These are phyloP conservation scores for Cryptosporidium sp. DNA, from an alignment of 169 alveolate species.

Conservation along the genomic window DNA sequence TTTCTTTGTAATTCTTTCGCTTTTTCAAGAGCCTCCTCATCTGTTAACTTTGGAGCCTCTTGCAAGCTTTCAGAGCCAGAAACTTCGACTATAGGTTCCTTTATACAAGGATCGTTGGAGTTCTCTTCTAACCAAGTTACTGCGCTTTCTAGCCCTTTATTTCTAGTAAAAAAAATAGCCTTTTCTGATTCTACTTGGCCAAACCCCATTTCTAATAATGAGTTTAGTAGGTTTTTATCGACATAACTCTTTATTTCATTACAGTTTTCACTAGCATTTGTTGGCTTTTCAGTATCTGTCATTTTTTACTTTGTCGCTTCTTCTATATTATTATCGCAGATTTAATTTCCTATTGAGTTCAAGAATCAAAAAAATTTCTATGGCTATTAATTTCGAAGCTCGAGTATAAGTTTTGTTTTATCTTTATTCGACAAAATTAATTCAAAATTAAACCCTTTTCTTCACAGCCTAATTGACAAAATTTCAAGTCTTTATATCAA, in stretches of 20 bases:
- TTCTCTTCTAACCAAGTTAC: conserved; percentile 77
- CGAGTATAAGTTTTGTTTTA: no score
- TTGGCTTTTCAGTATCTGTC: not conserved
- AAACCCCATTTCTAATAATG: conserved; percentile 77
- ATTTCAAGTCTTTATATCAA: not conserved
- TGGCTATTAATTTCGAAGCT: no score
- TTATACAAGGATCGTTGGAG: conserved; percentile 36
- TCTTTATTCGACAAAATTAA: no score
- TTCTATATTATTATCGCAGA: not conserved
- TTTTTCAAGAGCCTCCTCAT: conserved; percentile 77
- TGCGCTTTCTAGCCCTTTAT: conserved; percentile 75
- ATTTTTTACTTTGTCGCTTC: not conserved
- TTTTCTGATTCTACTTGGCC: conserved; percentile 76
- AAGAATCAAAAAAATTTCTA: not conserved
- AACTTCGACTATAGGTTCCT: conserved; percentile 65
- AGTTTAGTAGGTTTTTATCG: conserved; percentile 21
- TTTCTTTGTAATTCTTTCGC: conserved; percentile 78
- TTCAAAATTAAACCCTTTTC: not conserved
- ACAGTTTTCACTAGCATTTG: conserved; percentile 10
- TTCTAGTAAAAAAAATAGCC: conserved; percentile 74
- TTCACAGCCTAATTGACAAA: not conserved
- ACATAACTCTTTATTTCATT: conserved; percentile 23
- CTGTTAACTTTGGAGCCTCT: conserved; percentile 60
- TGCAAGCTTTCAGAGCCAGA: not conserved
- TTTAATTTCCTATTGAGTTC: no score